phyloP scores from a whole-genome alignment of 108 stramenopile species.

The Cyclotella kingstonii region DNA sequence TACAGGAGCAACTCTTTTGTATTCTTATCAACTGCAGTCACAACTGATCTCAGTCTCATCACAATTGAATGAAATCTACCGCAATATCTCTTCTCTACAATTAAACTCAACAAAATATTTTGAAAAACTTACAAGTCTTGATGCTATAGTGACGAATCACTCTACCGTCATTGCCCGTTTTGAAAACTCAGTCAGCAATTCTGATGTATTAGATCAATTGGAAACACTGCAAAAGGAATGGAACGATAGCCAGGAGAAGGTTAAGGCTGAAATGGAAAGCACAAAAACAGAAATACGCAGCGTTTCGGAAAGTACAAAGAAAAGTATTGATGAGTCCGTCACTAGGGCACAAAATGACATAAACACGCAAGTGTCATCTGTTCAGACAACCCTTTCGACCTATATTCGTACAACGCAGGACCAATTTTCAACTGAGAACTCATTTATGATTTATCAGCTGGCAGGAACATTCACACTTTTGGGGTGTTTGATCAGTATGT shows the following conservation, averaged over 20 bases:
- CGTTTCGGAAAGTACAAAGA: conserved; percentile 21
- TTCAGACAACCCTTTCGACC: conserved; percentile 29
- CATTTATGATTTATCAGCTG: conserved; percentile 90
- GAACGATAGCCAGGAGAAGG: conserved; percentile 33
- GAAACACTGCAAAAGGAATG: conserved; percentile 37
- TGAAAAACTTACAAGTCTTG: background rate
- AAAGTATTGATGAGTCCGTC: conserved; percentile 27
- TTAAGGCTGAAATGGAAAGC: conserved; percentile 63
- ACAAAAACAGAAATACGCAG: conserved; percentile 33
- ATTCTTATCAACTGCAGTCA: conserved; percentile 18
- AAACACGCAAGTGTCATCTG: conserved; percentile 26
- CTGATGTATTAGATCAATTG: conserved; percentile 65
- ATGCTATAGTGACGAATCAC: conserved; percentile 35
- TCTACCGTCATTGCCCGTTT: conserved; percentile 66
- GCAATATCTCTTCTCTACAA: conserved; percentile 7
- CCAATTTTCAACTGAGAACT: conserved; percentile 91
- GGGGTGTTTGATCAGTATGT: conserved; percentile 86
- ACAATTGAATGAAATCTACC: background rate
- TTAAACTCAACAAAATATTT: background rate
- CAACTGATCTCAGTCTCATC: conserved; percentile 18
- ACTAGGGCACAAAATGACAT: conserved; percentile 32
- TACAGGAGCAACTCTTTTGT: conserved; percentile 9
- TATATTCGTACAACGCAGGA: conserved; percentile 79
- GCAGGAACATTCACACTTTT: conserved; percentile 90
- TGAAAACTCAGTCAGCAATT: conserved; percentile 74